phyloP scores from a whole-genome alignment of 768 basidiomycete genomes.

The Leccinum imitatum region DNA sequence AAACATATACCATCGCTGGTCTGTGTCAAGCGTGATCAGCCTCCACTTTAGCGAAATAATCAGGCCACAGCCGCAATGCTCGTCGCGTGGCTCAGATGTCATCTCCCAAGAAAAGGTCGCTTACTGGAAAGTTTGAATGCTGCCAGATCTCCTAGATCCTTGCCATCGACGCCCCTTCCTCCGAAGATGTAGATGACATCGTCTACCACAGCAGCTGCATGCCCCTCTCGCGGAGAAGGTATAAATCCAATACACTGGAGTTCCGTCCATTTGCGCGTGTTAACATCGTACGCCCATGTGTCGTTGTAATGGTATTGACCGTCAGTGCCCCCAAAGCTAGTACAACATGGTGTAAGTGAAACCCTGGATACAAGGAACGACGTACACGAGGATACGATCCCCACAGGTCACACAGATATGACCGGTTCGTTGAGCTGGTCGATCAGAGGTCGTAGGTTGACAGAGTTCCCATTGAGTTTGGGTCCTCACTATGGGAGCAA shows the following conservation, averaged over 20 bases:
- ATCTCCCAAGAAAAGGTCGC: constrained; percentile 33
- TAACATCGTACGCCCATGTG: constrained; percentile 91
- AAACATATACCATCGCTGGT: constrained; percentile 99
- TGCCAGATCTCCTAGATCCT: constrained; percentile 90
- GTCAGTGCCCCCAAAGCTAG: constrained; percentile 95
- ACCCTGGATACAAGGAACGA: constrained; percentile 22
- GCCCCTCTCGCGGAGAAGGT: constrained; percentile 92
- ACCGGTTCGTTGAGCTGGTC: constrained; percentile 84
- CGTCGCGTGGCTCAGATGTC: constrained; percentile 2
- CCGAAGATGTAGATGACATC: constrained; percentile 98
- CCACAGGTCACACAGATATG: constrained; percentile 84
- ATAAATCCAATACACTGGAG: constrained; percentile 96
- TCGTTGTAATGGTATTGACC: constrained; percentile 99
- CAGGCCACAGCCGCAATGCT: neutral
- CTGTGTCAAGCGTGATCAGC: constrained; percentile 41
- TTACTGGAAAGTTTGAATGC: constrained; percentile 97
- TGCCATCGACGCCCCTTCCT: constrained; percentile 94
- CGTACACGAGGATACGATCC: constrained; percentile 83
- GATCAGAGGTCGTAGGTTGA: constrained; percentile 57
- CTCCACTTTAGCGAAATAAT: constrained; percentile 2
- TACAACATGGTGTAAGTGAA: constrained; percentile 15
- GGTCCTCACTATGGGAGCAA: constrained; percentile 62
- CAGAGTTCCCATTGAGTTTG: constrained; percentile 81
- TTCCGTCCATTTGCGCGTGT: constrained; percentile 83
- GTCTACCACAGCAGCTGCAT: constrained; percentile 93